Base-by-base conservation (phyloP, 495 filamentous ascomycete species). In the Xylaria telfairii region DNA sequence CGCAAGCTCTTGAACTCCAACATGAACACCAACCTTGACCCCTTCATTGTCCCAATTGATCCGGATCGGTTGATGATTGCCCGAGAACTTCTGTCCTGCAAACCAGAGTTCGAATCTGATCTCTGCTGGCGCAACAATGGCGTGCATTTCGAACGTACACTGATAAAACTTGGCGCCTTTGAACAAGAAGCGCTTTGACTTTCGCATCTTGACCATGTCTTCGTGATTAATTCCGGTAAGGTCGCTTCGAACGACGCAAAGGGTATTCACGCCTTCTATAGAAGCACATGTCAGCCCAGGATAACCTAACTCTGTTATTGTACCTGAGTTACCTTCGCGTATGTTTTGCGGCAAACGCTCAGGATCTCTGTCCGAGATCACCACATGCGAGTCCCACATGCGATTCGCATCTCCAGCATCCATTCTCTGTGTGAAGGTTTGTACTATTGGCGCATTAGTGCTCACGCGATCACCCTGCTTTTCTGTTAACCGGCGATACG, bases 81-180 rank as follows among this genome's bases (percentile, higher is more conserved):
- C 73, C 62, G 83, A 74, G 53, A 86, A 83, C 67, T 76, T 81
- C 41, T 80, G 79, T 4, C 86, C 83, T 28, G 80, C 83, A 49
- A 84, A 85, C 84, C 86, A 87, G 6, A 88, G 57, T 75, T 88
- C 83, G 49, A 90, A 90, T 7, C 83, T 77, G 21, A 89, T 74
- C 68, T 89, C 87, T 1, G 87, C 88, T 6, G 87, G 78, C 7
- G 86, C 87, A 42, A 88, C 81, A 2, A 87, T 81, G 3, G 86
- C 83, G n/a, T 78, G 77, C 7, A 90, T 79, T 37, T 86, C 82
- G 59, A 88, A 89, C 4, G 70, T 78, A 17, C 83, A 83, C n/a
- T 84, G 74, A 72, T 85, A 83, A 57, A 84, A 87, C 34, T 68
- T 76, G 32, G 84, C 77, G 5, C 85, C 82, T 6, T 74, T 68